Conservation (phyloP, 1,284 basidiomycete species). For the Trametes sp. region DNA sequence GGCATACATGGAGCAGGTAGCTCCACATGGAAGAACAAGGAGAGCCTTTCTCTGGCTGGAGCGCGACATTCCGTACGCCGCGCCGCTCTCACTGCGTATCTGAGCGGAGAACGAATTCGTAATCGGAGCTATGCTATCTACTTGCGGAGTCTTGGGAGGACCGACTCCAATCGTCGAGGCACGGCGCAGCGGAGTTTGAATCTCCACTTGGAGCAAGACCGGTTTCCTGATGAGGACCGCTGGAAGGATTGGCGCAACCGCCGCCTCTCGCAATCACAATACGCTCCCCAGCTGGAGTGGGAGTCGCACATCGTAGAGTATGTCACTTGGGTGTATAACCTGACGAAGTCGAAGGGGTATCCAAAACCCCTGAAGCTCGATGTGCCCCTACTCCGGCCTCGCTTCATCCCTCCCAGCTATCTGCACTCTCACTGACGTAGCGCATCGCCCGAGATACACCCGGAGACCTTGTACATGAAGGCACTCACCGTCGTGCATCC, state of each 20-base stretch:
- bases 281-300: constrained; percentile 31
- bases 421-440: neutral
- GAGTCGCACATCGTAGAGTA: constrained; percentile 34
- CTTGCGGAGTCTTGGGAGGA: too few relatives aligned
- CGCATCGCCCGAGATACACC: constrained; percentile 1
- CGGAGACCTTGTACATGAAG: constrained; percentile 31
- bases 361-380: neutral
- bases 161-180: too few relatives aligned
- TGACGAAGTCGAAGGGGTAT: constrained; percentile 15
- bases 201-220: too few relatives aligned
- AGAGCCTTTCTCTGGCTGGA: too few relatives aligned
- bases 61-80: too few relatives aligned
- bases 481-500: constrained; percentile 36
- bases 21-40: too few relatives aligned
- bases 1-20: too few relatives aligned
- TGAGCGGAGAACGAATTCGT: too few relatives aligned
- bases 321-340: constrained; percentile 26
- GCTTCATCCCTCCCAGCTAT: neutral
- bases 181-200: too few relatives aligned
- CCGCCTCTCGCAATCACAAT: constrained; percentile 14
- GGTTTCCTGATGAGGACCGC: neutral
- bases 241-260: neutral
- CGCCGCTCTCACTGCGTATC: too few relatives aligned
- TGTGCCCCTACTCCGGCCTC: neutral
- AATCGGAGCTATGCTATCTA: too few relatives aligned